Evolutionary conservation across 1,284 basidiomycete species (phyloP), one percentile per base, ranked within the genome.

Genomic region (Clitocybe nebularis): DNA sequence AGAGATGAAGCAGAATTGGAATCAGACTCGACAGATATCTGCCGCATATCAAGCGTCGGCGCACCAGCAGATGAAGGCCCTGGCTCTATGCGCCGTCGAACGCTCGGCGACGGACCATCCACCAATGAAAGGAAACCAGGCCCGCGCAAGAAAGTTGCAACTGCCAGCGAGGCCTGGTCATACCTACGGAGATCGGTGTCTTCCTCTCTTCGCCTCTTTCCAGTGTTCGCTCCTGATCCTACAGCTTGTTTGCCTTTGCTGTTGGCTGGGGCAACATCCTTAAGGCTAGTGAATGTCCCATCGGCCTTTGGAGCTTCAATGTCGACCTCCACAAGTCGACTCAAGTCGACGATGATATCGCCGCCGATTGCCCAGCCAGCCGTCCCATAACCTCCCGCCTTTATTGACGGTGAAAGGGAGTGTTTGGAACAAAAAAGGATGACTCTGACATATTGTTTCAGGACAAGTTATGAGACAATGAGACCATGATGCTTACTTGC

Each of bases 281-380:
- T 64, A 22, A 87, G 66, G 40, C 75, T 74, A 1, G 75, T 79
- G 60, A 74, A 85, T 3, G 74, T 69, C 4, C 74, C 74, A 21
- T 68, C 68, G 8, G 58, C 62, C 5, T 61, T 62, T 0, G 85
- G 87, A 9, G 71, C 58, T 52, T 82, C 85, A 48, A 87, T 81
- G 34, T 79, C 77, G 40, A 84, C 72, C 36, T 81, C 79, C 42
- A 70, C 69, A 43, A 94, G 67, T 53, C 73, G 73, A 50, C 72
- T 76, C 44, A 93, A 67, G 66, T 94, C 90, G 54, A 93, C 63
- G 51, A 93, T 81, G 42, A 93, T 69, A 56, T 93, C 85, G 29
- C 90, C 91, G 23, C 81, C 81, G 40, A 93, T 79, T 9, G 88
- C 78, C 86, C 89, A 92, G 2, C 92, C 91, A 7, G 84, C 89